Evolutionary conservation across 305 asterid genomes (phyloP).

Genomic region (Ilex paraguariensis): DNA sequence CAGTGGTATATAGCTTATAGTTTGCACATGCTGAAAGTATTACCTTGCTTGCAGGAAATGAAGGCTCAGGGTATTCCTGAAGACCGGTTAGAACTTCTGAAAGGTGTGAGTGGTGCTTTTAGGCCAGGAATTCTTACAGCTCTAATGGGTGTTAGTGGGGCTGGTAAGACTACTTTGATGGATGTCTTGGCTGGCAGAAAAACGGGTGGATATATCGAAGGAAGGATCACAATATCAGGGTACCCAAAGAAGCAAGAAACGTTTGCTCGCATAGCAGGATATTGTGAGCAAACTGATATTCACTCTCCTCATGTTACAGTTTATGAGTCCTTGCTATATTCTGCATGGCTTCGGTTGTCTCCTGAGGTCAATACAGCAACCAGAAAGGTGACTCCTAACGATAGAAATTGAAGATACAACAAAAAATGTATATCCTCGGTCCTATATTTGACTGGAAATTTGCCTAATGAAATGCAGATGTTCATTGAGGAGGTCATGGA

Average conservation of each 20-base stretch:
- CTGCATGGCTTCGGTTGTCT: conserved; percentile 91
- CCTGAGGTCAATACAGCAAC: conserved; percentile 54
- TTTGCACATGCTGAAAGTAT: neutral
- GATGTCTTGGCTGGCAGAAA: conserved; percentile 87
- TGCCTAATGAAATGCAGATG: conserved; percentile 45
- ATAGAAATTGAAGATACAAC: neutral
- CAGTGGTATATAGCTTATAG: too few relatives aligned
- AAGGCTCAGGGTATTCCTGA: conserved; percentile 56
- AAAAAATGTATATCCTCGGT: conserved; percentile 2
- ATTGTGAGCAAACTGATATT: conserved; percentile 93
- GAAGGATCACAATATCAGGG: conserved; percentile 77
- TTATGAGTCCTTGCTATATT: conserved; percentile 66
- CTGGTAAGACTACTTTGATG: conserved; percentile 92
- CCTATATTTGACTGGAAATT: neutral
- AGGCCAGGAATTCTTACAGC: conserved; percentile 96
- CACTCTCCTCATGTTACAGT: conserved; percentile 96
- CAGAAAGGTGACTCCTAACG: conserved; percentile 39
- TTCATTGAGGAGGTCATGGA: conserved; percentile 86
- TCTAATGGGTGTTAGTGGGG: conserved; percentile 91
- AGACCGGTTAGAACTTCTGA: conserved; percentile 65
- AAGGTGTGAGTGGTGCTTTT: conserved; percentile 89
- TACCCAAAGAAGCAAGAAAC: conserved; percentile 86
- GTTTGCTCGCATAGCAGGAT: conserved; percentile 89
- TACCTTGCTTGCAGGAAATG: conserved; percentile 53
- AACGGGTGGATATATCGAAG: conserved; percentile 82